A percentile compares a stretch with the other conserved stretches of the same genome.
Evolutionary conservation across 2,329 filamentous ascomycete species (phyloP).

Genomic region (Trichoderma hamatum): DNA sequence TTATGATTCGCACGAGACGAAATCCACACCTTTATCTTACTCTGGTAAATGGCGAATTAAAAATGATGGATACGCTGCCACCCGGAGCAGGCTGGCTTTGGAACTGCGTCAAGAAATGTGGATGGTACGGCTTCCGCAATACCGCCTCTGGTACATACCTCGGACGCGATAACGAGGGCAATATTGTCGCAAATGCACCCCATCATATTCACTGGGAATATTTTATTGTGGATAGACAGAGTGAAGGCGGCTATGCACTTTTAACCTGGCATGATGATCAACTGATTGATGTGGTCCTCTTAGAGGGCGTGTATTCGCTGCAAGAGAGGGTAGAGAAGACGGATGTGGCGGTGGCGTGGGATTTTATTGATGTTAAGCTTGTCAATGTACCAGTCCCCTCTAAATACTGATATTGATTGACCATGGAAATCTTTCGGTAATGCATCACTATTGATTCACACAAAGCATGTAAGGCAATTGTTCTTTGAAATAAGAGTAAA

Average conservation of each 20-base stretch:
- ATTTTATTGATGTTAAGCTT: background rate
- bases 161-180: background rate
- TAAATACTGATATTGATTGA: no score
- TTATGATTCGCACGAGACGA: slow-evolving; percentile 6
- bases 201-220: slow-evolving; percentile 7
- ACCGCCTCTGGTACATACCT: slow-evolving; percentile 16
- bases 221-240: slow-evolving; percentile 4
- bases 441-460: background rate
- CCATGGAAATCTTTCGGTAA: background rate
- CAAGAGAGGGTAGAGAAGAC: background rate
- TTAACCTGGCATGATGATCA: background rate
- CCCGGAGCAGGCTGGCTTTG: slow-evolving; percentile 10
- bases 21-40: background rate
- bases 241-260: slow-evolving; percentile 16
- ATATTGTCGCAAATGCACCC: background rate
- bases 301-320: background rate
- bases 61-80: background rate
- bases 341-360: slow-evolving; percentile 13
- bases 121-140: slow-evolving; percentile 25
- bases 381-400: background rate
- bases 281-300: background rate
- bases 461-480: background rate
- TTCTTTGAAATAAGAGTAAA: background rate
- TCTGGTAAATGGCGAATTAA: background rate
- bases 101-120: background rate